phyloP scores from a whole-genome alignment of 148 eudicot genomes.

The Chenopodium album region DNA sequence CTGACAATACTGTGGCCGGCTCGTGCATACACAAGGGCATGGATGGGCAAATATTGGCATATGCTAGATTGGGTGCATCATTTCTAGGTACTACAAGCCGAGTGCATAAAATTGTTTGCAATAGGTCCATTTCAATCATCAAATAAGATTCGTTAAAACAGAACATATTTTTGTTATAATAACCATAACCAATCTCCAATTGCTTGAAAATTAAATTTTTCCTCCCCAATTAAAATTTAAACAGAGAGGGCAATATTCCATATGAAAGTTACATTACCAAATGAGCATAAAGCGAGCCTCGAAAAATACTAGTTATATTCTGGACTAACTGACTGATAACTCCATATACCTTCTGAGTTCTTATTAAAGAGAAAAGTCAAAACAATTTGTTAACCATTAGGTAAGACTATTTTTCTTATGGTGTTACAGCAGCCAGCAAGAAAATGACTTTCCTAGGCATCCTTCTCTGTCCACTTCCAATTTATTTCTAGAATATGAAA shows the following conservation, averaged over 20 bases:
- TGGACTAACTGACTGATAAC: conserved; percentile 6
- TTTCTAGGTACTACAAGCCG: not conserved
- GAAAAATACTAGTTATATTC: conserved; percentile 3
- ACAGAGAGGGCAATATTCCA: not conserved
- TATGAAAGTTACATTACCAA: not conserved
- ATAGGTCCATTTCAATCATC: not conserved
- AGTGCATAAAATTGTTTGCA: not conserved
- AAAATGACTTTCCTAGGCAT: not conserved
- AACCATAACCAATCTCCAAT: not conserved
- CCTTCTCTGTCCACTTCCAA: not conserved
- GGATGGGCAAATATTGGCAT: no score
- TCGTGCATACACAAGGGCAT: not conserved
- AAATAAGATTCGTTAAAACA: not conserved
- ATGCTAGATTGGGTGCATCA: not conserved
- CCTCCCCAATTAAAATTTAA: not conserved
- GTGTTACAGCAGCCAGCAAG: conserved; percentile 10
- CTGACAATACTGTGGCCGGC: not conserved
- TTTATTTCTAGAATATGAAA: conserved; percentile 3
- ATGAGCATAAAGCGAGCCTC: not conserved
- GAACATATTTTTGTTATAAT: not conserved
- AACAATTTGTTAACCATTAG: conserved; percentile 29
- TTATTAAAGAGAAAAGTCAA: conserved; percentile 20
- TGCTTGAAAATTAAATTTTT: not conserved
- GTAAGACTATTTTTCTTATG: conserved; percentile 23
- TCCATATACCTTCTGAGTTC: conserved; percentile 11